Conservation (phyloP, 768 basidiomycete species). For the Serendipita vermifera region DNA sequence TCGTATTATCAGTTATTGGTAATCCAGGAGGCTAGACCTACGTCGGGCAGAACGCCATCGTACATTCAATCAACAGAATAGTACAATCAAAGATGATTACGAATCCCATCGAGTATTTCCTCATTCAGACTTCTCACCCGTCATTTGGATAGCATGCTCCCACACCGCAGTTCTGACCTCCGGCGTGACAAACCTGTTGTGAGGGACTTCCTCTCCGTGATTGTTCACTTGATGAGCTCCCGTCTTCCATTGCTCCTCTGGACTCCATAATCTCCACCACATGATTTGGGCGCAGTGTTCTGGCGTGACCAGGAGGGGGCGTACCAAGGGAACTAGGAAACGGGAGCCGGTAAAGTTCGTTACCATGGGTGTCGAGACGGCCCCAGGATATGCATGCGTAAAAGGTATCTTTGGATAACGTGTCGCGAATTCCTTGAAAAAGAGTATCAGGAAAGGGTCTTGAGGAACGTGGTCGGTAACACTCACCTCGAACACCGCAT, state of each 20-base stretch:
- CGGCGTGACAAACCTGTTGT: neutral
- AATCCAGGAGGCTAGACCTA: too few species aligned
- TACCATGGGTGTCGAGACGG: constrained; percentile 7
- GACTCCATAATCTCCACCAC: constrained; percentile 5
- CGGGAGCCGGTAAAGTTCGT: neutral
- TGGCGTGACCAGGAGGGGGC: too few species aligned
- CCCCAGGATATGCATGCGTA: constrained; percentile 10
- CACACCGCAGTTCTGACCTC: constrained; percentile 3
- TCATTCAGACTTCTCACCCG: too few species aligned
- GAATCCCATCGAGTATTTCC: too few species aligned
- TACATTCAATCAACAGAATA: too few species aligned
- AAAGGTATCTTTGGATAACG: too few species aligned
- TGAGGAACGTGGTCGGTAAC: too few species aligned
- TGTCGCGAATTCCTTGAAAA: constrained; percentile 9
- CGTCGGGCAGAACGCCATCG: too few species aligned
- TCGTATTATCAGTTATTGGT: too few species aligned
- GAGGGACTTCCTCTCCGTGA: neutral
- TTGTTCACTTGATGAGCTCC: neutral
- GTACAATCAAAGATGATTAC: too few species aligned
- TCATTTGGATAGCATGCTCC: constrained; percentile 7
- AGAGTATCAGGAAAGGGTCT: neutral
- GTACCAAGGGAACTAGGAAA: neutral
- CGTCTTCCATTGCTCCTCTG: neutral
- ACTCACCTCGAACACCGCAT: constrained; percentile 40
- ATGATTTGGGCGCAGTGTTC: too few species aligned